Percentiles rank a stretch among this genome's conserved stretches.
These are phyloP conservation scores for Thyridium curvatum DNA, from an alignment of 2,329 filamentous ascomycete genomes.

Conservation along the genomic window DNA sequence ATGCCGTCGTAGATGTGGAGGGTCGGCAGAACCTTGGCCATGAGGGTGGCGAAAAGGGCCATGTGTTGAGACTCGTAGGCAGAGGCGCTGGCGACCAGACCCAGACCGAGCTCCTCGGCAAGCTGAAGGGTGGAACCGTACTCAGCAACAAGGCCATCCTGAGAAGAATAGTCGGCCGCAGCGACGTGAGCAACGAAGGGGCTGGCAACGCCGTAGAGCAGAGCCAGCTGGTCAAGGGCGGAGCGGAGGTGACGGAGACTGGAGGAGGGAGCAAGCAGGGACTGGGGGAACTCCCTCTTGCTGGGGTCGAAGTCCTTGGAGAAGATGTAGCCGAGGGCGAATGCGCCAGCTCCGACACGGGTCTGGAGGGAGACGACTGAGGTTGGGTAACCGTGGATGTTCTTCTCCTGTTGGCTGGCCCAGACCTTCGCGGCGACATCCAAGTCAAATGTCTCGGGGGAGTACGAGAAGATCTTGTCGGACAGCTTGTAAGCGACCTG, in stretches of 20 bases:
- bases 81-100: conserved; percentile 77
- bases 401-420: conserved; percentile 63
- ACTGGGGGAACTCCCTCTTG: conserved; percentile 88
- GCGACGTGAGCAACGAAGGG: conserved; percentile 91
- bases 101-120: conserved; percentile 85
- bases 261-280: conserved; percentile 78
- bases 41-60: conserved; percentile 66
- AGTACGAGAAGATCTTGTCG: conserved; percentile 97
- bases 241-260: conserved; percentile 74
- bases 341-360: conserved; percentile 78
- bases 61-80: conserved; percentile 92
- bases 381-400: conserved; percentile 77
- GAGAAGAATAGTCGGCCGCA: conserved; percentile 73
- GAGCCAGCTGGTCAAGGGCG: conserved; percentile 84
- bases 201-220: conserved; percentile 86
- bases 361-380: conserved; percentile 78
- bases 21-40: conserved; percentile 67
- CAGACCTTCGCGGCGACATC: conserved; percentile 78
- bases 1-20: conserved; percentile 77
- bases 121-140: conserved; percentile 75
- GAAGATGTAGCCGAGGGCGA: conserved; percentile 95
- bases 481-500: conserved; percentile 93
- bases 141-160: conserved; percentile 72
- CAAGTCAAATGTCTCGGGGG: conserved; percentile 86
- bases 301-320: conserved; percentile 90